Evolutionary conservation across 2,329 filamentous ascomycete genomes (phyloP).

Genomic region (Stagonosporopsis chrysanthemi): DNA sequence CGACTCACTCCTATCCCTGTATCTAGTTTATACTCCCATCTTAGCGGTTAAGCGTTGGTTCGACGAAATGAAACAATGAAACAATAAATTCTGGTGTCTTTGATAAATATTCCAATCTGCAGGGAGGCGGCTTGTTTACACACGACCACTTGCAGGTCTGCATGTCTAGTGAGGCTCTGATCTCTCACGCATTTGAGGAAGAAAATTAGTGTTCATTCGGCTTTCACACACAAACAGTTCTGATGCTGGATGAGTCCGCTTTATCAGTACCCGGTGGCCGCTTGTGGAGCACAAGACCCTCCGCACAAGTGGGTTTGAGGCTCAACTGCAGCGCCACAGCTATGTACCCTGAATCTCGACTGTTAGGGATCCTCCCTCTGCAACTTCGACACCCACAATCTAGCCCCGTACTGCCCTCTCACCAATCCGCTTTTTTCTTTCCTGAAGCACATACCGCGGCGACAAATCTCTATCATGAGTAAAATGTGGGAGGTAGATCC

Average conservation of each 20-base stretch:
- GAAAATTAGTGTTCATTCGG: neutral
- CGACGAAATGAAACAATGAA: neutral
- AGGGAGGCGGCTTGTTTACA: neutral
- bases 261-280: neutral
- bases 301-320: slow-evolving; percentile 9
- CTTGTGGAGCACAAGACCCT: slow-evolving; percentile 1
- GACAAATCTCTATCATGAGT: slow-evolving; percentile 51
- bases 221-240: neutral
- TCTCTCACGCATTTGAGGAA: neutral
- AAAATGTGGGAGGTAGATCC: slow-evolving; percentile 99
- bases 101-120: too few species aligned
- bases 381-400: slow-evolving; percentile 10
- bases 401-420: slow-evolving; percentile 5
- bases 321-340: slow-evolving; percentile 18
- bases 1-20: slow-evolving; percentile 6
- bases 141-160: neutral
- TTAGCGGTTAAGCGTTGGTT: slow-evolving; percentile 7
- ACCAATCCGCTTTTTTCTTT: neutral
- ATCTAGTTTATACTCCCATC: neutral
- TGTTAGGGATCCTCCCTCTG: slow-evolving; percentile 14
- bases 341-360: slow-evolving; percentile 15
- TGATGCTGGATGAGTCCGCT: neutral
- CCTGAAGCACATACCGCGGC: slow-evolving; percentile 2
- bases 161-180: neutral
- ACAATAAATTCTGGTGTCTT: neutral